Evolutionary conservation across 768 basidiomycete genomes (phyloP).

Genomic region (Hygrophoropsis aurantiaca): DNA sequence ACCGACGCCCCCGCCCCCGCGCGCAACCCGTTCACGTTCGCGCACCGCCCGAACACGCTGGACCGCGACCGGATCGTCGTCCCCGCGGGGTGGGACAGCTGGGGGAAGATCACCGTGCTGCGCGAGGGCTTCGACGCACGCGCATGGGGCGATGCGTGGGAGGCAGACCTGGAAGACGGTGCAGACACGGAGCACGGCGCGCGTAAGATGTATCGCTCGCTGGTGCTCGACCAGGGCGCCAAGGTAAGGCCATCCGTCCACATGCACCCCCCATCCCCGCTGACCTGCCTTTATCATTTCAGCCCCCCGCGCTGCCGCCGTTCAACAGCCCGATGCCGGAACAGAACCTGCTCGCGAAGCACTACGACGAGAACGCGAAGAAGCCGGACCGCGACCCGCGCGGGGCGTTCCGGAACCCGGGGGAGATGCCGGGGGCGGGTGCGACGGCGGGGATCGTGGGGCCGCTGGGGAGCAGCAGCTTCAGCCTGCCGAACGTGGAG

Average conservation of each 20-base stretch:
- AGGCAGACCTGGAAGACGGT: constrained; percentile 59
- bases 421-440: constrained; percentile 52
- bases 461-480: constrained; percentile 84
- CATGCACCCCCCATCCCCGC: neutral
- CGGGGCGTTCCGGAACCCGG: constrained; percentile 78
- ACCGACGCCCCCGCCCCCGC: constrained; percentile 45
- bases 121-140: constrained; percentile 90
- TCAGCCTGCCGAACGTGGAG: constrained; percentile 86
- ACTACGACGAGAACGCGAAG: constrained; percentile 90
- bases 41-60: constrained; percentile 83
- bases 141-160: constrained; percentile 78
- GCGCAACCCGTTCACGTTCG: constrained; percentile 84
- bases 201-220: constrained; percentile 60
- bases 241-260: constrained; percentile 51
- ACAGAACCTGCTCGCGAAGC: constrained; percentile 85
- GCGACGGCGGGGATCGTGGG: constrained; percentile 84
- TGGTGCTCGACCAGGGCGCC: constrained; percentile 75
- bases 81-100: constrained; percentile 97
- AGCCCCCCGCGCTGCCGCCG: constrained; percentile 68
- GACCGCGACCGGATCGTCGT: constrained; percentile 92
- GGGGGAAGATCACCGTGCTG: constrained; percentile 91
- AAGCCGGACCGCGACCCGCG: constrained; percentile 90
- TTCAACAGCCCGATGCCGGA: constrained; percentile 85
- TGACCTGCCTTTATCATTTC: constrained; percentile 6
- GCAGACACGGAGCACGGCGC: constrained; percentile 54